Evolutionary conservation across 108 stramenopile genomes (phyloP).

Genomic region (Skeletonema costatum): DNA sequence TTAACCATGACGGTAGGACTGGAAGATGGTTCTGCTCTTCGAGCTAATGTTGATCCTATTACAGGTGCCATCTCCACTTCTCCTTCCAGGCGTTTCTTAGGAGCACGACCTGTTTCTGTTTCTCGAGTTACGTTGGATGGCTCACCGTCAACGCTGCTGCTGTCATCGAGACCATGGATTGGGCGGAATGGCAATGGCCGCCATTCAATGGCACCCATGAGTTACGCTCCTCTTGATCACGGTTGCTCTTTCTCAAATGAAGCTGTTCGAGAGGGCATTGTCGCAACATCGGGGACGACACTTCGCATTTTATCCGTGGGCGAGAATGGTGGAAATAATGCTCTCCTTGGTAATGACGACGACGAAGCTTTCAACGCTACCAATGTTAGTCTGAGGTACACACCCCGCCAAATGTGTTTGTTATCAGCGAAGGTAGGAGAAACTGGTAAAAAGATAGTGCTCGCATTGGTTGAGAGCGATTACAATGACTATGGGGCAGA

Average conservation of each 20-base stretch:
- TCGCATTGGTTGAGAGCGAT: constrained; percentile 96
- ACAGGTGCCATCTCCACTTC: constrained; percentile 90
- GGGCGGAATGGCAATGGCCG: constrained; percentile 67
- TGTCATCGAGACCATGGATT: constrained; percentile 96
- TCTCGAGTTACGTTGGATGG: constrained; percentile 81
- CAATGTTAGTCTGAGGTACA: constrained; percentile 87
- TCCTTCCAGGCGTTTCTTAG: constrained; percentile 92
- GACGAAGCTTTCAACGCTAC: constrained; percentile 93
- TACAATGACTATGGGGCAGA: constrained; percentile 88
- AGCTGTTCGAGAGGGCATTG: constrained; percentile 92
- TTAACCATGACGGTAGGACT: constrained; percentile 87
- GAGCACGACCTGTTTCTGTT: constrained; percentile 89
- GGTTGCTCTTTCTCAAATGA: constrained; percentile 91
- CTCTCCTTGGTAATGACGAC: constrained; percentile 69
- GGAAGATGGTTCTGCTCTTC: constrained; percentile 88
- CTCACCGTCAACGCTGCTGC: constrained; percentile 73
- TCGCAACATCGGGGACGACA: constrained; percentile 91
- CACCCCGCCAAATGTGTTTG: constrained; percentile 92
- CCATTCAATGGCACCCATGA: constrained; percentile 89
- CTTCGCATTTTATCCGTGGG: constrained; percentile 93
- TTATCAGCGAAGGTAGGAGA: constrained; percentile 50
- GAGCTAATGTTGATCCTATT: constrained; percentile 83
- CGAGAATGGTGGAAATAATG: constrained; percentile 41
- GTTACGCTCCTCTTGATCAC: constrained; percentile 92
- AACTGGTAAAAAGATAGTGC: constrained; percentile 62